A percentile compares a stretch with the other conserved stretches of the same genome.
phyloP scores from a whole-genome alignment of 208 protist species.

The Naegleria lovaniensis region DNA sequence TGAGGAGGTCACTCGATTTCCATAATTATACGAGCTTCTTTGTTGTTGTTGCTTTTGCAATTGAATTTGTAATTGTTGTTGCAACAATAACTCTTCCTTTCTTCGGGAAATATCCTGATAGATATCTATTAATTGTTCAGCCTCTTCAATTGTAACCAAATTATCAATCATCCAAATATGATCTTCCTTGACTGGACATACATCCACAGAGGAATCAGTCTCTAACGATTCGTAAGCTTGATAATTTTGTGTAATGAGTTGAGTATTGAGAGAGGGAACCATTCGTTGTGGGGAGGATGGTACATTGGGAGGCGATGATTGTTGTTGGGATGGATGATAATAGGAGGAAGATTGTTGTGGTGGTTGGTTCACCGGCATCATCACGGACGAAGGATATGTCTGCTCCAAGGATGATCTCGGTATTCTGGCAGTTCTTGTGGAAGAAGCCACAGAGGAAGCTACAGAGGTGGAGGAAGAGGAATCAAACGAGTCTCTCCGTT shows the following conservation, averaged over 20 bases:
- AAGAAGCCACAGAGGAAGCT: neutral
- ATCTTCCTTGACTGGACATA: neutral
- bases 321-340: neutral
- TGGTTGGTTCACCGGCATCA: neutral
- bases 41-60: too few relatives aligned
- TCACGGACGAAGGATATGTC: neutral
- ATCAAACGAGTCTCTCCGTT: neutral
- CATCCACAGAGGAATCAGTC: neutral
- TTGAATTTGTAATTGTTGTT: neutral
- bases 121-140: conserved; percentile 1
- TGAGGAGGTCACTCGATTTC: neutral
- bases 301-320: neutral
- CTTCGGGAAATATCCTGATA: neutral
- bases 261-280: neutral
- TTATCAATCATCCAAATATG: conserved; percentile 1
- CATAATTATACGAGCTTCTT: neutral
- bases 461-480: neutral
- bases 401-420: neutral
- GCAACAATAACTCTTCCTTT: neutral
- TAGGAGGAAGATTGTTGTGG: neutral
- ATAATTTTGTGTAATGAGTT: neutral
- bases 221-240: neutral
- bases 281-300: neutral
- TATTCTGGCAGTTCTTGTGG: neutral
- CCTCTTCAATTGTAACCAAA: conserved; percentile 9